Base-by-base conservation (phyloP, 768 basidiomycete species). In the Cystobasidium tubakii region DNA sequence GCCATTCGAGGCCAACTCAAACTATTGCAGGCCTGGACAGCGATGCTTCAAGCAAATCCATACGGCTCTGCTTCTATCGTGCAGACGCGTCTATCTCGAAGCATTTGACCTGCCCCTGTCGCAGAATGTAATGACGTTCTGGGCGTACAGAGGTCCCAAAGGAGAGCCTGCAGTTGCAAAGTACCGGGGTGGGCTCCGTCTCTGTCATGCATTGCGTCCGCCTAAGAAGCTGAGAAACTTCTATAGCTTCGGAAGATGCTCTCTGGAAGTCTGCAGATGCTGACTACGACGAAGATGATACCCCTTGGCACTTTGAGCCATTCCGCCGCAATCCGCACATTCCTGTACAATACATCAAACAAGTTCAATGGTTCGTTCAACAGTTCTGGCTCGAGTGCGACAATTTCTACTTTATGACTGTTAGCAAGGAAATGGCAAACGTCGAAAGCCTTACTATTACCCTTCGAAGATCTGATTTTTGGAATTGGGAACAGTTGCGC, bases 351-450 rank as follows among this genome's bases (percentile, higher is more conserved):
- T 46, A 57, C 53, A 33, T 71, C 55, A 31, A 31, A 21, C 23
- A 46, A 2, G 69, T 54, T 13, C 55, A 57, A 15, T 71, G 69
- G 69, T 60, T 71, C 33, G 44, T 46, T 10, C 69, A 71, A 54
- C 69, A 71, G 27, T 71, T 54, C 69, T 71, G 69, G 69, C 55
- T 71, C 2, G 69, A 71, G 60, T 71, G 69, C 54, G 69, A 71
- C 55, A 71, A 71, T 31, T 71, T 71, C 54, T 36, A 55, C 54
- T 57, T 29, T 25, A 44, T 44, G 34, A 57, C 33, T 13, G 27
- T 33, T 13, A 42, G 36, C 34, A 23, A 27, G 25, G 69, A 71
- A 34, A 71, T 71, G 69, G 50, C 55, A n/a, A 55, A 71, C 27
- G 9, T 71, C 27, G 53, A 71, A 55, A 27, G 21, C 25, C 69